Percentiles rank a stretch among this genome's conserved stretches.
Conservation (phyloP, 1,139 yeast genomes). For the Eremothecium coryli region DNA sequence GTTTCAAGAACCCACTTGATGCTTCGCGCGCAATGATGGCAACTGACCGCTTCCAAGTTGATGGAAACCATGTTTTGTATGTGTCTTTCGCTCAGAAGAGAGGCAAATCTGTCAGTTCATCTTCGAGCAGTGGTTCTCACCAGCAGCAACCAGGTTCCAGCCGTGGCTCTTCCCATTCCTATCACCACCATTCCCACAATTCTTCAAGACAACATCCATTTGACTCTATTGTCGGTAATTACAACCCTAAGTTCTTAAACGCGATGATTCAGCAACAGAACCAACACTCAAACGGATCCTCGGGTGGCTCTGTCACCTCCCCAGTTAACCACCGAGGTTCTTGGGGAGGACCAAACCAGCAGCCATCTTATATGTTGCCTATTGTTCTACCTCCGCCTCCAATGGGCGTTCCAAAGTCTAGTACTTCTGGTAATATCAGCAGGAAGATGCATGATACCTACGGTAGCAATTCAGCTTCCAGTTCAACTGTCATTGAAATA, state of each 20-base stretch:
- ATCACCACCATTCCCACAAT: conserved; percentile 1
- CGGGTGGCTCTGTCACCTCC: neutral
- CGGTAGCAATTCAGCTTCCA: neutral
- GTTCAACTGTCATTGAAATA: conserved; percentile 2
- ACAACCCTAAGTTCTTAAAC: conserved; percentile 15
- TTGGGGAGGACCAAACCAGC: conserved; percentile 3
- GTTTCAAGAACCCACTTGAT: conserved; percentile 38
- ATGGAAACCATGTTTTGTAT: conserved; percentile 18
- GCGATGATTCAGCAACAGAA: conserved; percentile 15
- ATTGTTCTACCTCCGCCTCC: conserved; percentile 6
- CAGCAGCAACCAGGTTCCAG: conserved; percentile 1
- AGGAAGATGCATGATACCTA: neutral
- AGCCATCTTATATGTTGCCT: conserved; percentile 7
- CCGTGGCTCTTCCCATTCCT: conserved; percentile 2
- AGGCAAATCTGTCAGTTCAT: conserved; percentile 12
- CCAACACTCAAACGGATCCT: conserved; percentile 4
- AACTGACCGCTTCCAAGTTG: conserved; percentile 33
- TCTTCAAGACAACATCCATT: neutral
- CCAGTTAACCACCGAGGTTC: conserved; percentile 1
- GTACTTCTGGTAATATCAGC: neutral
- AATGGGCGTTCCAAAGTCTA: neutral
- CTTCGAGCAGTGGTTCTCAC: neutral
- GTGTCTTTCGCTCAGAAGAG: conserved; percentile 30
- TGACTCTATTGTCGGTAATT: conserved; percentile 8
- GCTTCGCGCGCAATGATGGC: conserved; percentile 40